Conservation (phyloP, 2,329 filamentous ascomycete species). For the Talaromyces sp. region DNA sequence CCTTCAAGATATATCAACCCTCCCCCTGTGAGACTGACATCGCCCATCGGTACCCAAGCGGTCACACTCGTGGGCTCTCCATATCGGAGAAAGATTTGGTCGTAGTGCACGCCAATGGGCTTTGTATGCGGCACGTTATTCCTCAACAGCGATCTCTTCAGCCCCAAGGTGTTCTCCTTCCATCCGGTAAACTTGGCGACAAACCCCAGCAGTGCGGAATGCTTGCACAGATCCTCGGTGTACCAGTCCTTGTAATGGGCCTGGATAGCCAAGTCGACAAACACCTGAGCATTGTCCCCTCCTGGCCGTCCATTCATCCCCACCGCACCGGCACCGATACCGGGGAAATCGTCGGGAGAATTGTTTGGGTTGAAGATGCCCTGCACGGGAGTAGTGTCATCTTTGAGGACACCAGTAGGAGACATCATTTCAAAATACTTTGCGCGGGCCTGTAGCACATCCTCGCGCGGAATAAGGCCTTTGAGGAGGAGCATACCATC, state of each 20-base stretch:
- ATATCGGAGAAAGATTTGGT: constrained; percentile 55
- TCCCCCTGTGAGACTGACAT: constrained; percentile 51
- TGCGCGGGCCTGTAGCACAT: constrained; percentile 50
- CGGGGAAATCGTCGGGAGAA: constrained; percentile 43
- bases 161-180: constrained; percentile 45
- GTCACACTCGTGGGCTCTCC: constrained; percentile 54
- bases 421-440: constrained; percentile 52
- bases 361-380: constrained; percentile 50
- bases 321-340: constrained; percentile 50
- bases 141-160: constrained; percentile 49
- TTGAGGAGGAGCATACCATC: constrained; percentile 57
- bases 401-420: constrained; percentile 54
- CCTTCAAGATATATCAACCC: constrained; percentile 58
- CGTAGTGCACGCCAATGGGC: constrained; percentile 58
- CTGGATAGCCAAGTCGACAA: constrained; percentile 50
- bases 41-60: constrained; percentile 56
- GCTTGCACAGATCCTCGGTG: constrained; percentile 51
- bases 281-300: constrained; percentile 38
- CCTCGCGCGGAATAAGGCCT: constrained; percentile 48
- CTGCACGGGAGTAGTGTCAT: constrained; percentile 47
- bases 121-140: constrained; percentile 56
- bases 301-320: constrained; percentile 44
- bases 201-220: constrained; percentile 48
- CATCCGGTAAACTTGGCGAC: constrained; percentile 52
- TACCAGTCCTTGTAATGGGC: constrained; percentile 54